Percentiles rank a stretch among this genome's conserved stretches.
phyloP scores from a whole-genome alignment of 1,284 basidiomycete species.

The Peniophora sp. region DNA sequence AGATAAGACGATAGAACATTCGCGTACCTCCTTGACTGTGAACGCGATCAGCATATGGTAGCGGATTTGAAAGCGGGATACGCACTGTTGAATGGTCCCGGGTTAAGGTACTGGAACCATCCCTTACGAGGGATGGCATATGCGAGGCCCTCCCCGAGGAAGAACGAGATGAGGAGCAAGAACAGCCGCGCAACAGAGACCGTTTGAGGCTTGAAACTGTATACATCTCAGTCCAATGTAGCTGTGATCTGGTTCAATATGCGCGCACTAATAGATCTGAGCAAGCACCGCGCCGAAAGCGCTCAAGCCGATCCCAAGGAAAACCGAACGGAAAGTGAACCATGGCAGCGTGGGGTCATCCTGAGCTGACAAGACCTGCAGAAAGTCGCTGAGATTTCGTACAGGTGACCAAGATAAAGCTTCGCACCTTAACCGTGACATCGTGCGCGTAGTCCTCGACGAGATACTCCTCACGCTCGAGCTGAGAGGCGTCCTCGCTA shows the following conservation, averaged over 20 bases:
- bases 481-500: constrained; percentile 3
- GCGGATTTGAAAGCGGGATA: background rate
- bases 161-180: constrained; percentile 27
- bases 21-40: constrained; percentile 22
- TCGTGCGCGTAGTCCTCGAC: constrained; percentile 25
- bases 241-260: background rate
- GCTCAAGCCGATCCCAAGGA: constrained; percentile 28
- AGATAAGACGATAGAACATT: background rate
- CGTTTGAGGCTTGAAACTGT: constrained; percentile 29
- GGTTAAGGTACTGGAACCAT: constrained; percentile 29
- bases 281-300: constrained; percentile 24
- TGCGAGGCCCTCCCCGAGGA: constrained; percentile 27
- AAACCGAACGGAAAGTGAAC: constrained; percentile 25
- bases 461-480: constrained; percentile 21
- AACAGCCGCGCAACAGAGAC: constrained; percentile 24
- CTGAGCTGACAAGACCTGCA: constrained; percentile 25
- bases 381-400: background rate
- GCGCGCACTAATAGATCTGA: constrained; percentile 21
- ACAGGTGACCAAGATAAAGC: background rate
- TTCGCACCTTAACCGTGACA: constrained; percentile 26
- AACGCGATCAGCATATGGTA: background rate
- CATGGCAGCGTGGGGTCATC: constrained; percentile 28
- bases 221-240: constrained; percentile 3
- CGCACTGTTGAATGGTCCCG: constrained; percentile 36
- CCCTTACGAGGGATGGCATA: constrained; percentile 23